Percentiles rank a stretch among this genome's conserved stretches.
These are phyloP conservation scores for Alternaria sp. DNA, from an alignment of 2,329 filamentous ascomycete genomes.

Conservation along the genomic window DNA sequence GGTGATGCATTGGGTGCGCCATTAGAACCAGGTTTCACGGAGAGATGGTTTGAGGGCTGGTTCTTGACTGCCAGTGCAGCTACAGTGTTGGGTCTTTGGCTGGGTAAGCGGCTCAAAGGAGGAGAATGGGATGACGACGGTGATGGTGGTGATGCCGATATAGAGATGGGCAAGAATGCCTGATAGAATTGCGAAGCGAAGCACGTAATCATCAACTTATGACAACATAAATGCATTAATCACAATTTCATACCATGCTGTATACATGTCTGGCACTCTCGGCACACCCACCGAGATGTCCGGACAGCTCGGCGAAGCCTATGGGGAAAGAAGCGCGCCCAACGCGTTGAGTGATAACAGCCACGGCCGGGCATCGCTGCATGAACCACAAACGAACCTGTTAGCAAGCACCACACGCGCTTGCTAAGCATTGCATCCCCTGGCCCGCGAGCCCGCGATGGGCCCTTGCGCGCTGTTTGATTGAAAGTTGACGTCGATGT, in stretches of 20 bases:
- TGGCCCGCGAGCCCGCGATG: conserved; percentile 11
- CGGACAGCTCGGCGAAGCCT: neutral
- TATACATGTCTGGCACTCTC: neutral
- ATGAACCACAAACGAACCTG: conserved; percentile 3
- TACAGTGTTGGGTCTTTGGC: conserved; percentile 76
- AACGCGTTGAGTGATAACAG: conserved; percentile 9
- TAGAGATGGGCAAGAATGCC: conserved; percentile 73
- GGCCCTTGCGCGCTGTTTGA: conserved; percentile 16
- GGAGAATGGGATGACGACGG: conserved; percentile 50
- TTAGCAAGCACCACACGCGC: conserved; percentile 10
- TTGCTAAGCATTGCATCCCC: conserved; percentile 14
- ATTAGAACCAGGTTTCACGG: conserved; percentile 75
- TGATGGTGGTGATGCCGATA: conserved; percentile 59
- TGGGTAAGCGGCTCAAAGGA: conserved; percentile 70
- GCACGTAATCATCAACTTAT: neutral
- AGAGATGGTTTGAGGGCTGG: conserved; percentile 89
- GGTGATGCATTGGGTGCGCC: conserved; percentile 80
- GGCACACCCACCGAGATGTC: neutral
- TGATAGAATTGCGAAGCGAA: neutral
- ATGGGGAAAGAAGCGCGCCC: neutral
- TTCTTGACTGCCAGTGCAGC: conserved; percentile 74
- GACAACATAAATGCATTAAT: neutral
- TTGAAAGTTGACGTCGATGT: conserved; percentile 37
- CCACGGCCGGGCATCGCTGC: conserved; percentile 15
- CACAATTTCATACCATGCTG: neutral